Percentiles rank a stretch among this genome's conserved stretches.
Conservation (phyloP, 768 basidiomycete genomes). For the Podaxis carcinomalis region DNA sequence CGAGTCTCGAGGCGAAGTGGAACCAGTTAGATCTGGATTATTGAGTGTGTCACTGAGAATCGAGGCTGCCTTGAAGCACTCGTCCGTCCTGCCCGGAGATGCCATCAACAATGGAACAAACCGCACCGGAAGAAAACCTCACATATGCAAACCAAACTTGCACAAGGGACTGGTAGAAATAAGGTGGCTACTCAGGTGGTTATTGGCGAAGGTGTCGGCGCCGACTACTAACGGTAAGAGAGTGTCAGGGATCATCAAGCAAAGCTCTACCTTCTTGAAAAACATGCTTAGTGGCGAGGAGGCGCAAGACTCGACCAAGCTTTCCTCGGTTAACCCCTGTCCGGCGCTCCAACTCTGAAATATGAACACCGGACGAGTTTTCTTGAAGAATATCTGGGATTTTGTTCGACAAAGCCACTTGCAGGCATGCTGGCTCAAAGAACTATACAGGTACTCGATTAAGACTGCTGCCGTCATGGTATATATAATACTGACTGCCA, state of each 20-base stretch:
- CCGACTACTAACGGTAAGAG: conserved; percentile 19
- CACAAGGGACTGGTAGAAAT: conserved; percentile 22
- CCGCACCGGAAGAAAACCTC: neutral
- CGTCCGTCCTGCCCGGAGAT: conserved; percentile 15
- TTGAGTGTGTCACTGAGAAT: conserved; percentile 30
- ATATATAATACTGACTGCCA: conserved; percentile 1
- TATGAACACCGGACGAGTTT: conserved; percentile 31
- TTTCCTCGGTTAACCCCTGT: conserved; percentile 31
- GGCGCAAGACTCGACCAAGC: conserved; percentile 33
- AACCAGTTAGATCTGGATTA: conserved; percentile 28
- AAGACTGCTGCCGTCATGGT: neutral
- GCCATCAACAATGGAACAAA: neutral
- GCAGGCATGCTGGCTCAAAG: conserved; percentile 29
- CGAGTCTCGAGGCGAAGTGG: conserved; percentile 19
- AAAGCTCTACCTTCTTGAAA: conserved; percentile 27
- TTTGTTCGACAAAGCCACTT: conserved; percentile 28
- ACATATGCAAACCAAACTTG: conserved; percentile 24
- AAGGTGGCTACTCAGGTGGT: conserved; percentile 28
- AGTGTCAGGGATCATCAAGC: neutral
- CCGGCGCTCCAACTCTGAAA: conserved; percentile 24
- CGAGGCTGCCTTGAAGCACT: conserved; percentile 18
- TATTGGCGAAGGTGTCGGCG: conserved; percentile 32
- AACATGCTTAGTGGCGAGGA: conserved; percentile 35
- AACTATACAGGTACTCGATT: conserved; percentile 14
- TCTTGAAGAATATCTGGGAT: conserved; percentile 34